These are phyloP conservation scores for Phytopythium kandeliae DNA, from an alignment of 352 stramenopile genomes.

Conservation along the genomic window DNA sequence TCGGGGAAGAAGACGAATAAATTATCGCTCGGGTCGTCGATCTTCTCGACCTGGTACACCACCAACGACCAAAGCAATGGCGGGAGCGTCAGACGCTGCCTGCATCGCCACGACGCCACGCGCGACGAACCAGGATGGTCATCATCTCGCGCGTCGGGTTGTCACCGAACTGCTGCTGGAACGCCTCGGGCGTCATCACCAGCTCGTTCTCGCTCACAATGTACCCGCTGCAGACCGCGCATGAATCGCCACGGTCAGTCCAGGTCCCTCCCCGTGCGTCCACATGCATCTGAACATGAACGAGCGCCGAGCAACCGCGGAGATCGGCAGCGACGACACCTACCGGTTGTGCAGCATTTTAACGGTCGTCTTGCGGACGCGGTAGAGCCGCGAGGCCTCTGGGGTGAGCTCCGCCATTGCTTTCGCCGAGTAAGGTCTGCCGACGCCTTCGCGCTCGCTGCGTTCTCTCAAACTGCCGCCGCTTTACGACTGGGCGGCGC, in stretches of 20 bases:
- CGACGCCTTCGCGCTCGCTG: neutral
- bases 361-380: constrained; percentile 93
- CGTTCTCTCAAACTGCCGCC: constrained; percentile 5
- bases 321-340: constrained; percentile 5
- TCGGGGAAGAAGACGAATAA: constrained; percentile 99
- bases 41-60: constrained; percentile 55
- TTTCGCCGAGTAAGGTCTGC: neutral
- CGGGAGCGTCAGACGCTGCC: neutral
- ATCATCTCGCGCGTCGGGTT: constrained; percentile 94
- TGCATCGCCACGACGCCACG: too few species aligned
- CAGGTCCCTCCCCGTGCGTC: too few species aligned
- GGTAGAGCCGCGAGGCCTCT: constrained; percentile 87
- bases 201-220: constrained; percentile 96
- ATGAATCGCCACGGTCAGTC: too few species aligned
- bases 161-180: constrained; percentile 89
- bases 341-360: constrained; percentile 93
- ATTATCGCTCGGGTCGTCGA: constrained; percentile 91
- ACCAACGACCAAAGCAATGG: neutral
- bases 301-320: neutral
- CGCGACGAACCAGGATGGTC: constrained; percentile 94
- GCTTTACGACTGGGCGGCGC: constrained; percentile 5
- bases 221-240: constrained; percentile 85
- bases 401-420: constrained; percentile 73
- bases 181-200: constrained; percentile 93
- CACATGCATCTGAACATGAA: too few species aligned